These are phyloP conservation scores for Blastomyces gilchristii DNA, from an alignment of 2,329 filamentous ascomycete genomes.

Conservation along the genomic window DNA sequence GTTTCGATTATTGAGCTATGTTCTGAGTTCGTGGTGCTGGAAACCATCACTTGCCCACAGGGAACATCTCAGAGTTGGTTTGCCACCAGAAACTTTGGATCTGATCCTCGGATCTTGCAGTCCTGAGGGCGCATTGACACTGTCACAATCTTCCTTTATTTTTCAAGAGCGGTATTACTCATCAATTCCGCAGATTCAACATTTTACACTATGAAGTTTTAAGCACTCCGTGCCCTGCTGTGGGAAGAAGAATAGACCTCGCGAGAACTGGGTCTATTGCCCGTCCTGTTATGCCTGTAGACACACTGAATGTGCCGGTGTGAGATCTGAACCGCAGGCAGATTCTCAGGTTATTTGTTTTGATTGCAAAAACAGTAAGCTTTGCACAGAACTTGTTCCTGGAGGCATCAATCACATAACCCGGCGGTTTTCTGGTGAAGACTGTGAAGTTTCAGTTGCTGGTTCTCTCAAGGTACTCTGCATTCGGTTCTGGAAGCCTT, in stretches of 20 bases:
- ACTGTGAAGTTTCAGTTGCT: conserved; percentile 13
- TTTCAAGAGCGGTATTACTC: conserved; percentile 17
- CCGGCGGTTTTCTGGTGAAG: conserved; percentile 12
- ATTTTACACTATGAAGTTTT: conserved; percentile 14
- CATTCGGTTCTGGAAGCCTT: conserved; percentile 13
- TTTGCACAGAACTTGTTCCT: conserved; percentile 12
- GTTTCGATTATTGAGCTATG: conserved; percentile 18
- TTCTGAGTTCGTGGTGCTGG: conserved; percentile 21
- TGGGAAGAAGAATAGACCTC: conserved; percentile 16
- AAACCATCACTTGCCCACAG: conserved; percentile 12
- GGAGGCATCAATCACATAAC: conserved; percentile 15
- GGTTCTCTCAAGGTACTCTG: conserved; percentile 14
- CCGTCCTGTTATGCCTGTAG: conserved; percentile 7
- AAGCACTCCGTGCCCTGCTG: conserved; percentile 19
- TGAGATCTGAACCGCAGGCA: neutral
- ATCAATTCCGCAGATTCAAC: conserved; percentile 17
- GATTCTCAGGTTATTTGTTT: conserved; percentile 15
- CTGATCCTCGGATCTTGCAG: conserved; percentile 14
- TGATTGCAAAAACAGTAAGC: conserved; percentile 15
- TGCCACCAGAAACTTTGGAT: conserved; percentile 12
- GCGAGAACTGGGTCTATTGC: conserved; percentile 8
- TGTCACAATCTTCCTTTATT: conserved; percentile 19
- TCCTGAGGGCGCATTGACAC: conserved; percentile 17
- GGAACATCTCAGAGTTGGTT: conserved; percentile 14
- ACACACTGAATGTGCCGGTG: conserved; percentile 7